Evolutionary conservation across 768 basidiomycete species (phyloP).

Genomic region (Agaricus sinodeliciosus): DNA sequence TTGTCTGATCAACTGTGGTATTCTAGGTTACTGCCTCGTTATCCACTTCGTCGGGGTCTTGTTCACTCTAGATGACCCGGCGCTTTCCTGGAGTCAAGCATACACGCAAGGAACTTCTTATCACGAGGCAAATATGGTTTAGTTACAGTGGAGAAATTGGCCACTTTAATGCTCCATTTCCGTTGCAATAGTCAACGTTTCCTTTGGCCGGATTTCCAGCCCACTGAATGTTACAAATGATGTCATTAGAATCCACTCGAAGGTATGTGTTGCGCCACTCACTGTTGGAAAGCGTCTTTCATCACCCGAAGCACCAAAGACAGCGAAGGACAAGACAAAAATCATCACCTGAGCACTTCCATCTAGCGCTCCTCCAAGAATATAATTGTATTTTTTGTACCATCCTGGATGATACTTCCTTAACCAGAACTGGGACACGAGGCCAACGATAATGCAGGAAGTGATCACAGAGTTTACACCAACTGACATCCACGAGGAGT

Average conservation of each 20-base stretch:
- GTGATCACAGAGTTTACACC: constrained; percentile 50
- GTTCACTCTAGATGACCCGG: too few relatives aligned
- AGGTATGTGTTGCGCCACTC: constrained; percentile 11
- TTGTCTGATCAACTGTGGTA: too few relatives aligned
- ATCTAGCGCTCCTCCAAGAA: constrained; percentile 59
- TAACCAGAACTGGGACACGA: constrained; percentile 57
- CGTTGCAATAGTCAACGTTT: constrained; percentile 55
- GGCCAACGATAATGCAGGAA: constrained; percentile 42
- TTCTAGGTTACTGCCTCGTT: too few relatives aligned
- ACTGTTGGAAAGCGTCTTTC: constrained; percentile 43
- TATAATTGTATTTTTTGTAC: constrained; percentile 65
- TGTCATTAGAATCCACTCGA: not conserved
- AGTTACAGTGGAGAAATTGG: not conserved
- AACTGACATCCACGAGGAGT: constrained; percentile 36
- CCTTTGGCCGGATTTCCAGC: constrained; percentile 46
- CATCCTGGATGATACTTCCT: constrained; percentile 53
- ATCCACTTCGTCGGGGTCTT: too few relatives aligned
- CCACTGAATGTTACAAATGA: constrained; percentile 28
- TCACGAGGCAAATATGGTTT: not conserved
- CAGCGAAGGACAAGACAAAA: constrained; percentile 57
- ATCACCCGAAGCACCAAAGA: constrained; percentile 52
- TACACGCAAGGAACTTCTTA: not conserved
- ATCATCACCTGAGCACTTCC: constrained; percentile 63
- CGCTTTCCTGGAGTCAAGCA: too few relatives aligned
- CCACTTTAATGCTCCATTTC: constrained; percentile 45